Evolutionary conservation across 2,329 filamentous ascomycete genomes (phyloP).

Genomic region (Colletotrichum sp.): DNA sequence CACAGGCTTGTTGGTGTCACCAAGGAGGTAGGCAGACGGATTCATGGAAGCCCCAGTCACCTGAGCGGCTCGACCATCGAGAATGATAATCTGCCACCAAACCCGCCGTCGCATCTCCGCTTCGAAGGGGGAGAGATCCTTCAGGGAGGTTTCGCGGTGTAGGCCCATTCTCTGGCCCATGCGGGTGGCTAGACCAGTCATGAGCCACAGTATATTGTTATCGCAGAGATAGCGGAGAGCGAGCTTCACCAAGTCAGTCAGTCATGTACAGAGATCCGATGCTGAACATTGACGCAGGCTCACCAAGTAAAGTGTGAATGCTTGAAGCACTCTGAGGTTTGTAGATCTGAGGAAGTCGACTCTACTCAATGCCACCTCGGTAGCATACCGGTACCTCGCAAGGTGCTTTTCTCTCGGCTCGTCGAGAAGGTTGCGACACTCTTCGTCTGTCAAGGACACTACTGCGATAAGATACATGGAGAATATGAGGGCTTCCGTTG

Average conservation of each 20-base stretch:
- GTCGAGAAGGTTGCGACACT: slow-evolving; percentile 58
- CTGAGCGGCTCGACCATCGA: slow-evolving; percentile 57
- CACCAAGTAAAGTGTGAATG: slow-evolving; percentile 62
- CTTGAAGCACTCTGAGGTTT: slow-evolving; percentile 62
- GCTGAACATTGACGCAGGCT: slow-evolving; percentile 7
- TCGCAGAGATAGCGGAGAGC: slow-evolving; percentile 62
- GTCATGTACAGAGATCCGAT: neutral
- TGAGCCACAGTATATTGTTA: slow-evolving; percentile 61
- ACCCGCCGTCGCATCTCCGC: slow-evolving; percentile 68
- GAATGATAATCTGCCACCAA: slow-evolving; percentile 68
- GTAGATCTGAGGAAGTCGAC: slow-evolving; percentile 62
- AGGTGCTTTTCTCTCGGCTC: slow-evolving; percentile 51
- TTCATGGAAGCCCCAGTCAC: slow-evolving; percentile 35
- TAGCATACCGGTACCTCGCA: slow-evolving; percentile 54
- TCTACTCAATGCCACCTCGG: slow-evolving; percentile 52
- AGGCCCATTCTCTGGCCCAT: slow-evolving; percentile 71
- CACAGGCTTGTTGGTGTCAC: slow-evolving; percentile 51
- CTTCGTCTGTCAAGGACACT: slow-evolving; percentile 59
- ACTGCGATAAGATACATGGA: slow-evolving; percentile 63
- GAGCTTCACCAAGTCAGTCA: slow-evolving; percentile 41
- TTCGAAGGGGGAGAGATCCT: slow-evolving; percentile 64
- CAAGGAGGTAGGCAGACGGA: slow-evolving; percentile 46
- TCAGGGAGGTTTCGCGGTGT: slow-evolving; percentile 61
- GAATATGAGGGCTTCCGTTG: slow-evolving; percentile 66
- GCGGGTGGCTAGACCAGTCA: slow-evolving; percentile 65